Conservation (phyloP, 768 basidiomycete genomes). For the Multifurca ochricompacta region DNA sequence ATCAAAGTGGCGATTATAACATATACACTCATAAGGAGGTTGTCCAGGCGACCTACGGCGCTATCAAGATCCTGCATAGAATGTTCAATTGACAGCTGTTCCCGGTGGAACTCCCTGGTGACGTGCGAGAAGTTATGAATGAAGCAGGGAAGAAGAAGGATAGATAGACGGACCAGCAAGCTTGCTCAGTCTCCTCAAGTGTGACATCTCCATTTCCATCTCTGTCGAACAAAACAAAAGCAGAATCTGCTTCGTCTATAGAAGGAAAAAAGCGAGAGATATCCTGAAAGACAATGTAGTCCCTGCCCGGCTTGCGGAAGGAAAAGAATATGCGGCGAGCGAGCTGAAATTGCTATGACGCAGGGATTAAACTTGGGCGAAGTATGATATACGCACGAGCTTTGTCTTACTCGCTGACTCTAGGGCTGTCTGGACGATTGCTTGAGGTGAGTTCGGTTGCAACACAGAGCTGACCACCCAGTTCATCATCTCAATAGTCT, state of each 20-base stretch:
- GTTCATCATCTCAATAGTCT: neutral
- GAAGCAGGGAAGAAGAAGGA: neutral
- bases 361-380: neutral
- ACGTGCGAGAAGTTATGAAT: neutral
- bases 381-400: conserved; percentile 33
- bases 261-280: conserved; percentile 64
- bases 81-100: conserved; percentile 75
- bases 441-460: conserved; percentile 81
- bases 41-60: conserved; percentile 79
- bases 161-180: conserved; percentile 49
- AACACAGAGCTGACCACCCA: conserved; percentile 57
- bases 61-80: conserved; percentile 88
- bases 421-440: conserved; percentile 72
- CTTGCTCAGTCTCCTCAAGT: conserved; percentile 68
- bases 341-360: conserved; percentile 37
- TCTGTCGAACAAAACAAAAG: conserved; percentile 62
- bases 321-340: conserved; percentile 84
- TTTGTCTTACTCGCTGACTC: conserved; percentile 75
- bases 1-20: conserved; percentile 66
- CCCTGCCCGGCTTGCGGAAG: conserved; percentile 54
- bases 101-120: conserved; percentile 69
- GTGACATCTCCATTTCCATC: conserved; percentile 67
- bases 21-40: conserved; percentile 79
- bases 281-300: conserved; percentile 57
- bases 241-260: conserved; percentile 57